Conservation (phyloP, 2,329 filamentous ascomycete species). For the Gremmenia infestans region DNA sequence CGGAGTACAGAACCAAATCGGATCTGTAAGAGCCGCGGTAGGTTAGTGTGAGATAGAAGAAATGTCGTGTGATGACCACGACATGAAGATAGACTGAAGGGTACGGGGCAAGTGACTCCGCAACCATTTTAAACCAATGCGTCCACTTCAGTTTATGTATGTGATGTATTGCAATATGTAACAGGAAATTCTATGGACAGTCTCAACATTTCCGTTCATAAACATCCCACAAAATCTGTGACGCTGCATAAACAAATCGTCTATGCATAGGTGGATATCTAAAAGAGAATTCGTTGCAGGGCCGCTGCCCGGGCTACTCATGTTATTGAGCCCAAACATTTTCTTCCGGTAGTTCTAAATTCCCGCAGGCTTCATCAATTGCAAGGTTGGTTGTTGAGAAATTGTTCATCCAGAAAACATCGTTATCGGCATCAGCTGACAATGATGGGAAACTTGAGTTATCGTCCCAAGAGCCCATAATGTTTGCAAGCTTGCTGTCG, state of each 20-base stretch:
- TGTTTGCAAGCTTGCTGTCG: slow-evolving; percentile 40
- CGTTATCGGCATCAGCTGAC: slow-evolving; percentile 45
- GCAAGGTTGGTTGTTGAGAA: slow-evolving; percentile 25
- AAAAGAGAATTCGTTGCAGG: slow-evolving; percentile 27
- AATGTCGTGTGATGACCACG: background rate
- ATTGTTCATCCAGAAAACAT: slow-evolving; percentile 38
- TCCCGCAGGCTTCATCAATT: slow-evolving; percentile 15
- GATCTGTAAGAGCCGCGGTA: too few relatives aligned
- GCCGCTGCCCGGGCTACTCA: slow-evolving; percentile 30
- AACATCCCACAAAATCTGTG: slow-evolving; percentile 9
- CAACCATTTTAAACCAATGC: background rate
- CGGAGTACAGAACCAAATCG: too few relatives aligned
- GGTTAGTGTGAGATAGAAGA: too few relatives aligned
- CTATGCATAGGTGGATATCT: slow-evolving; percentile 25
- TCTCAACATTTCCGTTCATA: slow-evolving; percentile 6
- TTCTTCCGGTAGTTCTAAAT: slow-evolving; percentile 20
- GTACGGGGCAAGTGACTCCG: background rate
- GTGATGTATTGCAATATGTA: slow-evolving; percentile 19
- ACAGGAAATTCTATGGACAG: slow-evolving; percentile 24
- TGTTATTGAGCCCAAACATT: slow-evolving; percentile 33
- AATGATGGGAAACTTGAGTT: slow-evolving; percentile 32
- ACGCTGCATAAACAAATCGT: slow-evolving; percentile 20
- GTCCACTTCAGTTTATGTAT: slow-evolving; percentile 3
- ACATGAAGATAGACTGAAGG: background rate
- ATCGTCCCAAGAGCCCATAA: slow-evolving; percentile 35